Evolutionary conservation across 2,329 filamentous ascomycete species (phyloP).

Genomic region (Aspergillus sp.): DNA sequence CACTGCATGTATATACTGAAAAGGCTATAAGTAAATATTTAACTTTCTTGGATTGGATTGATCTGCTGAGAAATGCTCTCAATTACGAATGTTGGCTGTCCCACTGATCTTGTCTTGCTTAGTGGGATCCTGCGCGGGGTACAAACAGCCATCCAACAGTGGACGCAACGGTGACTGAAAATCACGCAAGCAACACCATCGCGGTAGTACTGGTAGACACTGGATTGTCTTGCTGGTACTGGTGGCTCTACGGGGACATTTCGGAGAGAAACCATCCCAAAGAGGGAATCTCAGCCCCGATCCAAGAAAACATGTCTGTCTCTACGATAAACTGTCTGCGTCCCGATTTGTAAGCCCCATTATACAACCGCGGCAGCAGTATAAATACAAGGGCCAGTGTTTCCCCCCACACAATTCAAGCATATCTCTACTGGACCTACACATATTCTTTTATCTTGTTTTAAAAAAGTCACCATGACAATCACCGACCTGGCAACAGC

Average conservation of each 20-base stretch:
- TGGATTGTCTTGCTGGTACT: too few relatives aligned
- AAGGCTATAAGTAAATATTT: too few relatives aligned
- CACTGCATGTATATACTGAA: background rate
- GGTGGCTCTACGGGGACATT: background rate
- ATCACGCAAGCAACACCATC: background rate
- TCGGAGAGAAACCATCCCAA: background rate
- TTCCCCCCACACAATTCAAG: too few relatives aligned
- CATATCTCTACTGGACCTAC: background rate
- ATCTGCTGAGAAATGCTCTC: too few relatives aligned
- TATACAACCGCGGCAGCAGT: background rate
- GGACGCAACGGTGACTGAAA: background rate
- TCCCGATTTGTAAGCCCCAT: background rate
- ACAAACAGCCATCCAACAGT: background rate
- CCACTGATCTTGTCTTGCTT: background rate
- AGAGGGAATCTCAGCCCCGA: background rate
- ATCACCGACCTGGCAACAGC: slow-evolving; percentile 1
- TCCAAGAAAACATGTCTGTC: too few relatives aligned
- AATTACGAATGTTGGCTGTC: background rate
- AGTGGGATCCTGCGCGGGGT: too few relatives aligned
- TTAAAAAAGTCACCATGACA: background rate
- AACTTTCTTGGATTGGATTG: too few relatives aligned
- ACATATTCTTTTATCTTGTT: too few relatives aligned
- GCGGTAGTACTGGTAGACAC: too few relatives aligned
- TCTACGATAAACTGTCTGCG: too few relatives aligned
- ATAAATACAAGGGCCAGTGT: background rate